Evolutionary conservation across 225 moss, liverwort and hornwort species (phyloP), one percentile per base, ranked within the genome.

Genomic region (Sphagnum contortum): DNA sequence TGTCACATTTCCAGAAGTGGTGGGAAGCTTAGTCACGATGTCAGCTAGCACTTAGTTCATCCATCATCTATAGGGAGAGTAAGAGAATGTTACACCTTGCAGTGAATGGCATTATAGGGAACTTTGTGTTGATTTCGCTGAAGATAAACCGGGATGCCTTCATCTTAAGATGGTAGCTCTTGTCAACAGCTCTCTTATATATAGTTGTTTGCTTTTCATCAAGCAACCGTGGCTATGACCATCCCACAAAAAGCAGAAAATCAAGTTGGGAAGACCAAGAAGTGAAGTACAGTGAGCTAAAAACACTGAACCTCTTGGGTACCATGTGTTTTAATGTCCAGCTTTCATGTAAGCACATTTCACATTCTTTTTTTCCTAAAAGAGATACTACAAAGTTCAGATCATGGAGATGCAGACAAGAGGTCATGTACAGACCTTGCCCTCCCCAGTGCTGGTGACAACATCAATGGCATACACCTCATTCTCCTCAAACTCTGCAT

Each of bases 131-230:
- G 57, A 98, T 98, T 79, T 98, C 98, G 57, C 98, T 98, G 68
- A 98, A 93, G 53, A 98, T 98, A 62, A 93, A 98, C 76, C 98
- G 85, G 5, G 93, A 98, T 48, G 98, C 87, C 68, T 93, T 98
- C 91, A 98, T 98, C 84, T 98, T 98, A 3, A 98, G 78, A 72
- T 84, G 88, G 55, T 91, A 91, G 55, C 76, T 98, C 69, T 98
- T 98, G 71, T 93, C 98, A 52, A 98, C 98, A 48, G 93, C 98
- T 59, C 98, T 88, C 77, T 98, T 98, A 65, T 98, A 93, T 12
- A 98, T 93, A 46, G 98, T 98, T 48, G 98, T 98, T 80, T 98
- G 98, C 73, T 93, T 98, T 75, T 98, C 98, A 50, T 98, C 98
- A 57, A 93, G 70, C 62, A 98, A 71, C 76, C 74, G 89, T 5